phyloP scores from a whole-genome alignment of 305 asterid genomes.

The Solanum aculeatissimum region DNA sequence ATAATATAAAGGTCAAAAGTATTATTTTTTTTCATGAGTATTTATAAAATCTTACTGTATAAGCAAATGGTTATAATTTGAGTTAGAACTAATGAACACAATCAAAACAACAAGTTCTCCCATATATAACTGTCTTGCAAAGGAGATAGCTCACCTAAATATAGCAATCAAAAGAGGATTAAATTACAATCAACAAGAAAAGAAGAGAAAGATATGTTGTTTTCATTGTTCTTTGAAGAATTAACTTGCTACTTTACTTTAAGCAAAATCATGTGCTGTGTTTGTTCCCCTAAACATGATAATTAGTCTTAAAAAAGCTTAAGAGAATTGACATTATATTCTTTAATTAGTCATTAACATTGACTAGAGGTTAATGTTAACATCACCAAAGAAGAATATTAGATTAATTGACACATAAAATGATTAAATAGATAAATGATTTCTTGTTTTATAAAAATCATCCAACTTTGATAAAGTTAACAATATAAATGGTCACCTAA shows the following conservation, averaged over 20 bases:
- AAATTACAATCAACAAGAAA: not conserved
- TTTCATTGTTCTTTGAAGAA: not conserved
- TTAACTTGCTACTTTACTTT: not conserved
- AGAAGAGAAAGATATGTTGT: not conserved
- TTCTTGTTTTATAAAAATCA: not conserved
- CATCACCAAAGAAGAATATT: not conserved
- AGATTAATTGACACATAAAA: not conserved
- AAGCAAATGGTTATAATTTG: not conserved
- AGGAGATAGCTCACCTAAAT: not conserved
- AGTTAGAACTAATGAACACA: not conserved
- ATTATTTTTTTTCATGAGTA: too few relatives aligned
- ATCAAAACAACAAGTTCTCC: not conserved
- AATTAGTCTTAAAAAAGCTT: not conserved
- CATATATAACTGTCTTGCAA: not conserved
- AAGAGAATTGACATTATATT: not conserved
- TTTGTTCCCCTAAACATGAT: not conserved
- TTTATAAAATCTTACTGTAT: not conserved
- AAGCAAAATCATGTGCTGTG: not conserved
- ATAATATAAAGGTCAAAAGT: too few relatives aligned
- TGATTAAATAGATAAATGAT: not conserved
- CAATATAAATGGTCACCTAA: not conserved
- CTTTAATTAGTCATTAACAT: not conserved
- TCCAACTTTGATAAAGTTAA: not conserved
- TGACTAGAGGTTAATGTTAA: not conserved
- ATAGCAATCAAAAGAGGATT: not conserved